phyloP scores from a whole-genome alignment of 768 basidiomycete genomes.

The Russula lepida region DNA sequence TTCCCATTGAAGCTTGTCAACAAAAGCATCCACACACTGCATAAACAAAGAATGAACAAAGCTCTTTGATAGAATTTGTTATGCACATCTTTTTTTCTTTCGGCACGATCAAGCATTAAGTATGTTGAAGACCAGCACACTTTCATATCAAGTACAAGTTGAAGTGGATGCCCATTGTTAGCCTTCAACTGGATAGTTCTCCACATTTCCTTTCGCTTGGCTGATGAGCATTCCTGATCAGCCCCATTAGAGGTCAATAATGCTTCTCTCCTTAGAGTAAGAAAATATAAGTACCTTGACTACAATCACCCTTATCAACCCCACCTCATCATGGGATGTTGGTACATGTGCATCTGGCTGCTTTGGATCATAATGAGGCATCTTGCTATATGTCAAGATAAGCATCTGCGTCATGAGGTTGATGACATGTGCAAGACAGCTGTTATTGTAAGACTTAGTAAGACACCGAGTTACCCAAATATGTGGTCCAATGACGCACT shows the following conservation, averaged over 20 bases:
- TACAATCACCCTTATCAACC: neutral
- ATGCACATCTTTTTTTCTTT: neutral
- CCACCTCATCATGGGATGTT: neutral
- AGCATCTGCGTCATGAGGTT: neutral
- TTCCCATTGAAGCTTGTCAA: neutral
- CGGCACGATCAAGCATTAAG: neutral
- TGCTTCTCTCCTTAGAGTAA: too few relatives aligned
- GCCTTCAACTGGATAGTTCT: neutral
- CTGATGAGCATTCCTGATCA: neutral
- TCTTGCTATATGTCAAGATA: neutral
- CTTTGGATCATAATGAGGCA: neutral
- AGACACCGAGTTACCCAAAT: neutral
- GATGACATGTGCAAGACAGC: neutral
- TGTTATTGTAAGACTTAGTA: neutral
- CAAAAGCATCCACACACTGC: neutral
- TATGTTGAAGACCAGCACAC: neutral
- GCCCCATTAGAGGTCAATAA: too few relatives aligned
- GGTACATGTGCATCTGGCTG: neutral
- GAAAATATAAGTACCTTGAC: conserved; percentile 24
- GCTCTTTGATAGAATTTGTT: too few relatives aligned
- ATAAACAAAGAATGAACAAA: neutral
- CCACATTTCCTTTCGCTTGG: neutral
- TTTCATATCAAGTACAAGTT: neutral
- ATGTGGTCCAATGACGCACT: neutral
- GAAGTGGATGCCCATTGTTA: neutral